Base-by-base conservation (phyloP, 2,329 filamentous ascomycete genomes). In the Pseudogymnoascus sp. region DNA sequence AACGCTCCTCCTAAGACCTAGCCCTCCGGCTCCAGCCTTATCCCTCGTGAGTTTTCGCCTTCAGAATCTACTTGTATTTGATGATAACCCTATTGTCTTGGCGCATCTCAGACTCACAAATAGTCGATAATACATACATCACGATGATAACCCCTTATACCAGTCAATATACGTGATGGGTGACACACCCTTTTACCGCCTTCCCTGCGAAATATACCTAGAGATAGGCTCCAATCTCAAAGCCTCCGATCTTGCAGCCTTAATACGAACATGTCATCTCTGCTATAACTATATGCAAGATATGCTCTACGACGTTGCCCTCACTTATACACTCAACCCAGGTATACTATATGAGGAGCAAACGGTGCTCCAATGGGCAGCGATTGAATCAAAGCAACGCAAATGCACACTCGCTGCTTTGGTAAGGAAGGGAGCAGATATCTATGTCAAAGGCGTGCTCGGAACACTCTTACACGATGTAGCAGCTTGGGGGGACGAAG, bases 51-150 rank as follows among this genome's bases (percentile, higher is more conserved):
- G 59, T 60, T 28, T 60, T 45, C 59, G 59, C 59, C 59, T 60
- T 60, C 11, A 60, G 59, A 60, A 60, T 45, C 36, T 28, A 22
- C 22, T 33, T 12, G 22, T 60, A 60, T 60, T 60, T 60, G 12
- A 41, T 60, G 19, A 60, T 60, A 60, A 60, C 59, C 36, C 28
- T 41, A 60, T 42, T 60, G n/a, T 25, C 42, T 41, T 42, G 62
- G 60, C 35, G 3, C 38, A 39, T 39, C 38, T 39, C n/a, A 8
- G 38, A 38, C 36, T 38, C 14, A 16, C 36, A 1, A 9, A 38
- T 9, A 38, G 36, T 16, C 5, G n/a, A 9, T 16, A 38, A 38
- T 38, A 38, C 36, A 38, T 38, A 38, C 36, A 38, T 38, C n/a
- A 38, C 5, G 36, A 38, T 16, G n/a, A 38, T 38, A 38, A 38